Evolutionary conservation across 2,329 filamentous ascomycete genomes (phyloP).

Genomic region (Aspergillus fumigatiaffinis): DNA sequence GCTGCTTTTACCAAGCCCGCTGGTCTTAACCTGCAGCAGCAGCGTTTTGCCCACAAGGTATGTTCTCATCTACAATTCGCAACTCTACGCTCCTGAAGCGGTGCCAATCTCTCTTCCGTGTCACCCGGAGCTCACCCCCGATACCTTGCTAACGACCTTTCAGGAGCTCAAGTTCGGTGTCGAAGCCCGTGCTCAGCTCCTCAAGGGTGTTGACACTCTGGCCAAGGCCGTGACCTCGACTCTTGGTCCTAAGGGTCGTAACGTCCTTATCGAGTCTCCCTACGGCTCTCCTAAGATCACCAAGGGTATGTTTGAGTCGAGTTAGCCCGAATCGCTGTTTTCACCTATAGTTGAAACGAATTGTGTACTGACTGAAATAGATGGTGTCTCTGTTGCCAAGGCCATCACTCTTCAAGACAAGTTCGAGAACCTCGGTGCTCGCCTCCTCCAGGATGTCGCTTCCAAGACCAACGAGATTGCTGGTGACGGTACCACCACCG

Average conservation of each 20-base stretch:
- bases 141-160: constrained; percentile 27
- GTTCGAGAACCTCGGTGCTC: constrained; percentile 98
- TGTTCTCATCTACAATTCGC: constrained; percentile 17
- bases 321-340: background rate
- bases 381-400: constrained; percentile 85
- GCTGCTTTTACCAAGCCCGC: constrained; percentile 60
- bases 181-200: constrained; percentile 81
- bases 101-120: constrained; percentile 13
- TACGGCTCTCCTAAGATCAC: constrained; percentile 99
- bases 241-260: constrained; percentile 94
- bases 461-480: constrained; percentile 99
- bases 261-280: constrained; percentile 96
- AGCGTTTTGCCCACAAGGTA: constrained; percentile 98
- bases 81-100: constrained; percentile 1
- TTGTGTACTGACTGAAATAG: constrained; percentile 43
- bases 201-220: constrained; percentile 93
- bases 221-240: constrained; percentile 95
- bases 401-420: constrained; percentile 95
- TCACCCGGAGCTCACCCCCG: constrained; percentile 15
- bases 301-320: constrained; percentile 68
- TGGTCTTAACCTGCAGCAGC: constrained; percentile 73
- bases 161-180: constrained; percentile 98
- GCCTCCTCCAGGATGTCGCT: constrained; percentile 94
- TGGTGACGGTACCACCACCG: constrained; percentile 97
- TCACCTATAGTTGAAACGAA: constrained; percentile 3